A percentile compares a stretch with the other conserved stretches of the same genome.
Evolutionary conservation across 202 grass and related monocot genomes (phyloP).

Genomic region (Schoenoplectus triqueter): DNA sequence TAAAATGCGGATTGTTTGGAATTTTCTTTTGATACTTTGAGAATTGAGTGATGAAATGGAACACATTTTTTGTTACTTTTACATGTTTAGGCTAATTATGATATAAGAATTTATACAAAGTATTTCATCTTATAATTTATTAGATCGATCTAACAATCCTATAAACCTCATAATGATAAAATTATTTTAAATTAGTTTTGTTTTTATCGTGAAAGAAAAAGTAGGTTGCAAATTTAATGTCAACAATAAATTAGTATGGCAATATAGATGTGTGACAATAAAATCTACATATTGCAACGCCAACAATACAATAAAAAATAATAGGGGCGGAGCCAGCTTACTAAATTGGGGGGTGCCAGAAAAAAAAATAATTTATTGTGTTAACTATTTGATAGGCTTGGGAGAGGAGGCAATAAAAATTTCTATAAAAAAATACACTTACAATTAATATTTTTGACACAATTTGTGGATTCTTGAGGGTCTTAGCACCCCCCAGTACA

Average conservation of each 20-base stretch:
- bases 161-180: background rate
- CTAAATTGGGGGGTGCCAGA: too few relatives aligned
- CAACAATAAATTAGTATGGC: background rate
- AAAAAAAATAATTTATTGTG: too few relatives aligned
- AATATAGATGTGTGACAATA: background rate
- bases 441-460: too few relatives aligned
- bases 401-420: too few relatives aligned
- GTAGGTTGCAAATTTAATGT: slow-evolving; percentile 22
- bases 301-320: background rate
- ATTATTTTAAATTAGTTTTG: background rate
- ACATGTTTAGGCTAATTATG: background rate
- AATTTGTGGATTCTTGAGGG: too few relatives aligned
- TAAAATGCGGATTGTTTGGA: background rate
- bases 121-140: background rate
- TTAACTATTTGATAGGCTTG: too few relatives aligned
- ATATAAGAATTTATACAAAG: background rate
- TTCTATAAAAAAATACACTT: too few relatives aligned
- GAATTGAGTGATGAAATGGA: background rate
- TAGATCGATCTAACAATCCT: background rate
- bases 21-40: background rate
- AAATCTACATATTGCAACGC: background rate
- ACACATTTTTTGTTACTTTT: background rate
- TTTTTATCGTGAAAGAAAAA: background rate
- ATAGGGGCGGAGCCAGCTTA: too few relatives aligned
- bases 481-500: too few relatives aligned